phyloP scores from a whole-genome alignment of 805 yeast genomes.

The Kazachstania viticola region DNA sequence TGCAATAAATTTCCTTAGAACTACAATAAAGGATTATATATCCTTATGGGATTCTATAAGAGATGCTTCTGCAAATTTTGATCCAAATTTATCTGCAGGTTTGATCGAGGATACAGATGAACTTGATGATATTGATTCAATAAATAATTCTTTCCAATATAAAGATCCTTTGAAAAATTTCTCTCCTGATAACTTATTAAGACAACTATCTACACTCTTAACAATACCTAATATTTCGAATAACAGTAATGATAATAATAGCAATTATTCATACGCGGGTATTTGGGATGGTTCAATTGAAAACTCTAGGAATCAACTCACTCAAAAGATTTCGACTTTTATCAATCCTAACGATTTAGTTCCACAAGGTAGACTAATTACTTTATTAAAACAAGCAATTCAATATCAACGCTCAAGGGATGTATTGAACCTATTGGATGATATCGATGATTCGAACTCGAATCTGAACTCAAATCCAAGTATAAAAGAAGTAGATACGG shows the following conservation, averaged over 20 bases:
- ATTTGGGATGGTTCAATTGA: slow-evolving; percentile 25
- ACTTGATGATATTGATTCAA: slow-evolving; percentile 5
- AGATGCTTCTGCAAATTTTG: no score
- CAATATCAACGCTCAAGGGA: slow-evolving; percentile 33
- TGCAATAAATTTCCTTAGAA: slow-evolving; percentile 18
- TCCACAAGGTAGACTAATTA: slow-evolving; percentile 40
- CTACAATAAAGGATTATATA: slow-evolving; percentile 14
- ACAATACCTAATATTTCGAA: slow-evolving; percentile 13
- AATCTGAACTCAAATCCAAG: no score
- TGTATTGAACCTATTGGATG: slow-evolving; percentile 22
- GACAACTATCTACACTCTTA: slow-evolving; percentile 23
- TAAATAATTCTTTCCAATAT: no score
- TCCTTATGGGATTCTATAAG: slow-evolving; percentile 21
- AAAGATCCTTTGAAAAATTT: no score
- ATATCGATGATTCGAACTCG: slow-evolving; percentile 11
- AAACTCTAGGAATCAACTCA: slow-evolving; percentile 31
- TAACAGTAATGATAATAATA: slow-evolving; percentile 15
- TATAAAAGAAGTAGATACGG: slow-evolving; percentile 3
- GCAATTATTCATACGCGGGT: no score
- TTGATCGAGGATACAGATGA: slow-evolving; percentile 2
- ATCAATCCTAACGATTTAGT: slow-evolving; percentile 43
- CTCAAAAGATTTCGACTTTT: slow-evolving; percentile 33
- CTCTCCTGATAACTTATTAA: slow-evolving; percentile 21
- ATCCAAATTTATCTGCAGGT: no score
- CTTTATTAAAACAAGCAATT: slow-evolving; percentile 41